phyloP scores from a whole-genome alignment of 192 early-diverging fungal genomes.

The Coemansia sp. region DNA sequence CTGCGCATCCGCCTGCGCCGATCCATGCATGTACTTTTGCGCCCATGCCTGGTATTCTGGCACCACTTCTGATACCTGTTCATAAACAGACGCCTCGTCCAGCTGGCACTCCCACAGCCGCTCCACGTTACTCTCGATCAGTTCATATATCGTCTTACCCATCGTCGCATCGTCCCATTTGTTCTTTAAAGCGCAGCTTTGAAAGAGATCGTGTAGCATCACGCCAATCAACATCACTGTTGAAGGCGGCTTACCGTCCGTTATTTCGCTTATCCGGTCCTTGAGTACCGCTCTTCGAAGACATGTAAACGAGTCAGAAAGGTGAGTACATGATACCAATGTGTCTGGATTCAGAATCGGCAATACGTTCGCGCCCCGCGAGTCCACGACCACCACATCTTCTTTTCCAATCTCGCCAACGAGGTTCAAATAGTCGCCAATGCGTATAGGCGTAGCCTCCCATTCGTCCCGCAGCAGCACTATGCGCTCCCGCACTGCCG shows the following conservation, averaged over 20 bases:
- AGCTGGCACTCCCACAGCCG: slow-evolving; percentile 74
- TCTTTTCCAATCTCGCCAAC: slow-evolving; percentile 23
- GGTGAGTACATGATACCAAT: slow-evolving; percentile 71
- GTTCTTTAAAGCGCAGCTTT: slow-evolving; percentile 58
- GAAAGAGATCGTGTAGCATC: slow-evolving; percentile 82
- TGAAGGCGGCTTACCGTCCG: slow-evolving; percentile 47
- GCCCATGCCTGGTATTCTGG: slow-evolving; percentile 59
- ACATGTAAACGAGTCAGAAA: slow-evolving; percentile 76
- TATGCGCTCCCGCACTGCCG: slow-evolving; percentile 27
- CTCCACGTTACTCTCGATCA: slow-evolving; percentile 59
- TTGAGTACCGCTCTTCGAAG: slow-evolving; percentile 76
- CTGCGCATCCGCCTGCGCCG: slow-evolving; percentile 14
- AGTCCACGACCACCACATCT: slow-evolving; percentile 55
- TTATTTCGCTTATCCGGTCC: slow-evolving; percentile 57
- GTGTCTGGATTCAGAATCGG: slow-evolving; percentile 80
- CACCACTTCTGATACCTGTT: slow-evolving; percentile 55
- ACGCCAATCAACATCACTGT: slow-evolving; percentile 71
- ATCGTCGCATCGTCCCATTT: slow-evolving; percentile 62
- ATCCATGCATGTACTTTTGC: slow-evolving; percentile 41
- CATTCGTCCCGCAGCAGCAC: slow-evolving; percentile 69
- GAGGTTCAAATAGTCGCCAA: slow-evolving; percentile 65
- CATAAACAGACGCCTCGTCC: slow-evolving; percentile 55
- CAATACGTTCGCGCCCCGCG: slow-evolving; percentile 50
- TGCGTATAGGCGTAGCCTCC: slow-evolving; percentile 56
- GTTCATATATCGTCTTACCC: slow-evolving; percentile 38